Percentiles rank a stretch among this genome's conserved stretches.
Conservation (phyloP, 176 grass and related monocot species). For the Eleusine coracana region DNA sequence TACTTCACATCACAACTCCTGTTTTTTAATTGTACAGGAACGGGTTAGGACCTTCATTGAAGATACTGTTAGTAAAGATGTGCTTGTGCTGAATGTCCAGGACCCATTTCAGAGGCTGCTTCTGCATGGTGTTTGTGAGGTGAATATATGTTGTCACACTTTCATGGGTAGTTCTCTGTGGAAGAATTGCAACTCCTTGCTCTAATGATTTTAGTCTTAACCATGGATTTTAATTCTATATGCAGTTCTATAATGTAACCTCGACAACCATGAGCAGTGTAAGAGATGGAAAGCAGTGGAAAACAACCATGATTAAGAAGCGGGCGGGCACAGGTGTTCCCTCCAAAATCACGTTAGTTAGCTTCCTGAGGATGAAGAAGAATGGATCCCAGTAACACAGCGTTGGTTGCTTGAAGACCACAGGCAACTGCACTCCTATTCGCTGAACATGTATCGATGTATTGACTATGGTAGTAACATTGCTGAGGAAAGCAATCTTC, state of each 20-base stretch:
- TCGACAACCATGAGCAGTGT: slow-evolving; percentile 50
- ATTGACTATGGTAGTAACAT: background rate
- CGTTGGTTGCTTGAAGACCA: background rate
- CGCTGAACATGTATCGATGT: background rate
- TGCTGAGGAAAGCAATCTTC: background rate
- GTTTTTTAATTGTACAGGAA: slow-evolving; percentile 48
- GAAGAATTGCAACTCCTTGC: background rate
- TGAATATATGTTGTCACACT: slow-evolving; percentile 36
- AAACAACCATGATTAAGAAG: slow-evolving; percentile 76
- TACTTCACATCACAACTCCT: background rate
- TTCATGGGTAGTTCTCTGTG: background rate
- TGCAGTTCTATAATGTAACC: slow-evolving; percentile 82
- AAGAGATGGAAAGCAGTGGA: slow-evolving; percentile 62
- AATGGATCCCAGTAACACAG: slow-evolving; percentile 53
- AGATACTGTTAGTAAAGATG: slow-evolving; percentile 43
- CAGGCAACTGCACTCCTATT: background rate
- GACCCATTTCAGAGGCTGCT: slow-evolving; percentile 83
- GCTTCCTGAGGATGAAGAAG: slow-evolving; percentile 72
- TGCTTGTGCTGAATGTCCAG: slow-evolving; percentile 77
- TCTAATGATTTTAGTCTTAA: background rate
- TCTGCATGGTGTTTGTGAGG: slow-evolving; percentile 91
- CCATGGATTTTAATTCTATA: background rate
- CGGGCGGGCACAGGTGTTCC: slow-evolving; percentile 49
- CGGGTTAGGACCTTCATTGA: slow-evolving; percentile 58
- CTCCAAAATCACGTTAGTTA: slow-evolving; percentile 73